Percentiles rank a stretch among this genome's conserved stretches.
These are phyloP conservation scores for Barnettozyma sucrosica DNA, from an alignment of 805 yeast species.

Conservation along the genomic window DNA sequence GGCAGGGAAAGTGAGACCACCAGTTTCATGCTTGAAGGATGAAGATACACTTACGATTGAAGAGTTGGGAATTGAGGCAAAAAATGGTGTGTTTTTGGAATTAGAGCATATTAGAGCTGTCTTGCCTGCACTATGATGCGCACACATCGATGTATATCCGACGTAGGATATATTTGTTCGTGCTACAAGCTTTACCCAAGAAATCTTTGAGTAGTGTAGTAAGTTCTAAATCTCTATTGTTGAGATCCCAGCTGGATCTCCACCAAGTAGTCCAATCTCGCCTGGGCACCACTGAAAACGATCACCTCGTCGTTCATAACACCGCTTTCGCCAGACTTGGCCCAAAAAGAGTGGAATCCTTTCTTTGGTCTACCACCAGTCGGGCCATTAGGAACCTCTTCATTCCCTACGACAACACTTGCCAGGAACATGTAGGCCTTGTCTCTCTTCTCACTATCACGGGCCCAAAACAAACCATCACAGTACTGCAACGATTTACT, in stretches of 20 bases:
- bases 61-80: not conserved
- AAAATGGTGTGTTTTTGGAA: not conserved
- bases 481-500: constrained; percentile 5
- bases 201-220: too few species aligned
- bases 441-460: not conserved
- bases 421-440: constrained; percentile 6
- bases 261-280: constrained; percentile 4
- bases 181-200: not conserved
- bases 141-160: too few species aligned
- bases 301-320: constrained; percentile 6
- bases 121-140: not conserved
- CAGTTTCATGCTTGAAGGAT: not conserved
- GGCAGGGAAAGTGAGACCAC: not conserved
- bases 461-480: constrained; percentile 7
- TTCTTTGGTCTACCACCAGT: not conserved
- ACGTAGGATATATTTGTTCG: too few species aligned
- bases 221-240: too few species aligned
- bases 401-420: constrained; percentile 5
- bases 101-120: not conserved
- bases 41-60: not conserved
- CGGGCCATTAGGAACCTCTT: constrained; percentile 3
- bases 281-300: constrained; percentile 6
- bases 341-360: constrained; percentile 6
- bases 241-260: not conserved
- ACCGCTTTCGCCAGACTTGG: constrained; percentile 2